A percentile compares a stretch with the other conserved stretches of the same genome.
Evolutionary conservation across 345 rosid genomes (phyloP).

Genomic region (Crucihimalaya himalaica): DNA sequence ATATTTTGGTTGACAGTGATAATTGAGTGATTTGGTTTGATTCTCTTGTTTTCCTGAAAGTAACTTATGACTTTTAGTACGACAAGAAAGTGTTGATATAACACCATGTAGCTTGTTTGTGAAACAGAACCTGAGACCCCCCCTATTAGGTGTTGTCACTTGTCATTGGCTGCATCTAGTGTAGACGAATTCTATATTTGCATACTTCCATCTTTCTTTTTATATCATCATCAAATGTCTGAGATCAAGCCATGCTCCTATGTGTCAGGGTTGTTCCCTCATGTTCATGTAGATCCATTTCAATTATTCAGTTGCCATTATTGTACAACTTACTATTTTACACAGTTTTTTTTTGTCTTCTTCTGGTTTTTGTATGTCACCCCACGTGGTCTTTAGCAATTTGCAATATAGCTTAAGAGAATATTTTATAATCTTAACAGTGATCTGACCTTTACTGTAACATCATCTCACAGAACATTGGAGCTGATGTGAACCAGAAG

Average conservation of each 20-base stretch:
- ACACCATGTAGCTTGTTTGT: constrained; percentile 28
- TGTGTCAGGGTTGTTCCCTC: constrained; percentile 42
- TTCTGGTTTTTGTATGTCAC: constrained; percentile 23
- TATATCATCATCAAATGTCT: constrained; percentile 32
- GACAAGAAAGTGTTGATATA: constrained; percentile 34
- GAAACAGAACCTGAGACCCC: constrained; percentile 43
- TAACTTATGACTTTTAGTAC: constrained; percentile 36
- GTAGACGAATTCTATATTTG: constrained; percentile 29
- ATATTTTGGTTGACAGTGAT: constrained; percentile 30
- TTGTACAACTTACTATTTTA: constrained; percentile 26
- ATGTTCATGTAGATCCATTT: constrained; percentile 24
- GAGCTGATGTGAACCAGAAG: constrained; percentile 96
- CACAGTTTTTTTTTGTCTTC: constrained; percentile 15
- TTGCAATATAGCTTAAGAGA: not conserved
- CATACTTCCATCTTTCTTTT: constrained; percentile 28
- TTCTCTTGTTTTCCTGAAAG: constrained; percentile 27
- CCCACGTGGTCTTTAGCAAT: constrained; percentile 24
- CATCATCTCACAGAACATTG: constrained; percentile 59
- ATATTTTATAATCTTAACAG: not conserved
- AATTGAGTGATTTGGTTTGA: constrained; percentile 36
- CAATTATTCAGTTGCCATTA: constrained; percentile 38
- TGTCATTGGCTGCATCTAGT: constrained; percentile 33
- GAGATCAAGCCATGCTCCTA: constrained; percentile 38
- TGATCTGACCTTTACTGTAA: constrained; percentile 13
- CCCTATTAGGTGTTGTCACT: constrained; percentile 37